Conservation (phyloP, 2,329 filamentous ascomycete genomes). For the Escovopsis sp. region DNA sequence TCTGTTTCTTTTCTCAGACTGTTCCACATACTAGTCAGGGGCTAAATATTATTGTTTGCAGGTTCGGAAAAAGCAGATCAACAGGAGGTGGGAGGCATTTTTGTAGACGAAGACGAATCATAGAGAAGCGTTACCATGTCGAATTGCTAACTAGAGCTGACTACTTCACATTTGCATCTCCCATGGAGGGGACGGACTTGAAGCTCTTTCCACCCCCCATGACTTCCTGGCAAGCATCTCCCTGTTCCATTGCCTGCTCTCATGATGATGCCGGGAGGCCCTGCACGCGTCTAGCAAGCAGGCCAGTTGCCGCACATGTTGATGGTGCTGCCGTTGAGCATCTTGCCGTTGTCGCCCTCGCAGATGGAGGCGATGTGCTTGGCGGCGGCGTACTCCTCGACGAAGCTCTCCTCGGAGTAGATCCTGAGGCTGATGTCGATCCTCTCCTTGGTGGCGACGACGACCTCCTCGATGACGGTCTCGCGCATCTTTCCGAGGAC, state of each 20-base stretch:
- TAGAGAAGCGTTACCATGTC: neutral
- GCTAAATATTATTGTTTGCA: conserved; percentile 22
- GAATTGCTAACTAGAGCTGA: too few relatives aligned
- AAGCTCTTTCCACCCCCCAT: too few relatives aligned
- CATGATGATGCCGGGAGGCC: conserved; percentile 5
- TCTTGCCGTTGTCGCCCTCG: conserved; percentile 15
- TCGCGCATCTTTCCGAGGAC: conserved; percentile 27
- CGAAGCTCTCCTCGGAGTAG: conserved; percentile 13
- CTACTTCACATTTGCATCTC: too few relatives aligned
- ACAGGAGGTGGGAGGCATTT: conserved; percentile 42
- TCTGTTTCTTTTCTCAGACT: too few relatives aligned
- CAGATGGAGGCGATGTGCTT: conserved; percentile 23
- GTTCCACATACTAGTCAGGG: neutral
- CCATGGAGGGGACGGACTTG: too few relatives aligned
- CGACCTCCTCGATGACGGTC: neutral
- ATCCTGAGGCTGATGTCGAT: conserved; percentile 13
- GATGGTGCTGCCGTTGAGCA: conserved; percentile 21
- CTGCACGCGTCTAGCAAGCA: neutral
- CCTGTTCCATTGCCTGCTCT: neutral
- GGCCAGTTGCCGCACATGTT: conserved; percentile 24
- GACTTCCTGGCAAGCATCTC: neutral
- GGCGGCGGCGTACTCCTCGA: conserved; percentile 32
- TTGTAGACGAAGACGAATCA: conserved; percentile 10
- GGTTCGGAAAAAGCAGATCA: conserved; percentile 54
- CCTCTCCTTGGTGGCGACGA: conserved; percentile 9